phyloP scores from a whole-genome alignment of 495 filamentous ascomycete species.

The Neurospora cerealis region DNA sequence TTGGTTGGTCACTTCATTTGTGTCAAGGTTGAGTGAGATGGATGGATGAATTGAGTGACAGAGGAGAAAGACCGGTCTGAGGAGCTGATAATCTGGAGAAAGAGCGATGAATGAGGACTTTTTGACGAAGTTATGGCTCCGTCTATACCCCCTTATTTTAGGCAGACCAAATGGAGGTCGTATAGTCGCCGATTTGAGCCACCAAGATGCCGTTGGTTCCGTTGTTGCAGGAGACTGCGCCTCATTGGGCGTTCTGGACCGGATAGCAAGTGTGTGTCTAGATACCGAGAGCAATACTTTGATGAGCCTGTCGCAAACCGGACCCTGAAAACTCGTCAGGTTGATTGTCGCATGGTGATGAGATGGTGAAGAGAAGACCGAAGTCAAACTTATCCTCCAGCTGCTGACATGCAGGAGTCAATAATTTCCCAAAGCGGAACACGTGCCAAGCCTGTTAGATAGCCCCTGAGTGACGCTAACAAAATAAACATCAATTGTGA shows the following conservation, averaged over 20 bases:
- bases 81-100: neutral
- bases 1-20: neutral
- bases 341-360: neutral
- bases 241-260: neutral
- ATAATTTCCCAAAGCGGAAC: neutral
- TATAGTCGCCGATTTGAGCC: neutral
- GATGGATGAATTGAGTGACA: neutral
- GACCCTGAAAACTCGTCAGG: neutral
- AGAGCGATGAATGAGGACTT: neutral
- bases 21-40: neutral
- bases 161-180: neutral
- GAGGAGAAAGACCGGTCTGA: neutral
- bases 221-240: neutral
- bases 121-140: neutral
- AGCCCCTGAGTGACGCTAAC: neutral
- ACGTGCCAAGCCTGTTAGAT: neutral
- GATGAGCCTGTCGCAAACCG: neutral
- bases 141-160: neutral
- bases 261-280: neutral
- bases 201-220: neutral
- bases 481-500: neutral
- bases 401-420: neutral
- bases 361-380: neutral
- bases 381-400: neutral
- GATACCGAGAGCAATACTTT: neutral